phyloP scores from a whole-genome alignment of 2,329 filamentous ascomycete species.

The Claviceps lovelessii region DNA sequence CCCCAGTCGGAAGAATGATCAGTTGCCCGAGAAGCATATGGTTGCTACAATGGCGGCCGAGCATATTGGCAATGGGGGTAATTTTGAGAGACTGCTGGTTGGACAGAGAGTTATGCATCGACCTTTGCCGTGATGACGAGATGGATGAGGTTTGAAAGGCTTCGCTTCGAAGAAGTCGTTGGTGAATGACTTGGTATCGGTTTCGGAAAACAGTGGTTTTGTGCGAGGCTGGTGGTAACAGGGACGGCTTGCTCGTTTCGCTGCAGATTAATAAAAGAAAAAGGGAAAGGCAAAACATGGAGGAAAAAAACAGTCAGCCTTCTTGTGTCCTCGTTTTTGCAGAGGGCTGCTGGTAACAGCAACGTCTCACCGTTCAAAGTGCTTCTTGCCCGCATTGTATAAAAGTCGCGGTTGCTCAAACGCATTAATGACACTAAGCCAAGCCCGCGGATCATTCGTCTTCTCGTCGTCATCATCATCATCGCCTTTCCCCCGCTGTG shows the following conservation, averaged over 20 bases:
- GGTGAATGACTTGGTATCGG: conserved; percentile 81
- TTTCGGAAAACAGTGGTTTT: conserved; percentile 82
- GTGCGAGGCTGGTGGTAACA: conserved; percentile 63
- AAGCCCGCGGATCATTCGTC: conserved; percentile 57
- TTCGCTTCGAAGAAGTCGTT: conserved; percentile 82
- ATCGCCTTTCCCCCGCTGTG: conserved; percentile 22
- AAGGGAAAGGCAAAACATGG: background rate
- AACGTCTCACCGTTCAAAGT: conserved; percentile 59
- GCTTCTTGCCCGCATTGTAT: conserved; percentile 71
- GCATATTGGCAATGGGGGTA: conserved; percentile 64
- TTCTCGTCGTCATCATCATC: conserved; percentile 29
- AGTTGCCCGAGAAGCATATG: conserved; percentile 82
- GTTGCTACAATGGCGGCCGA: conserved; percentile 67
- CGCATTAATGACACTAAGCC: conserved; percentile 71
- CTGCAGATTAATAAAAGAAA: conserved; percentile 20
- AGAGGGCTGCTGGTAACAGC: background rate
- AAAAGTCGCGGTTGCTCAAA: conserved; percentile 70
- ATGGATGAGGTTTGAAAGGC: conserved; percentile 77
- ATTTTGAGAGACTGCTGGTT: conserved; percentile 65
- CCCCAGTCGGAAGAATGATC: conserved; percentile 65
- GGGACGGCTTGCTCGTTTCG: conserved; percentile 47
- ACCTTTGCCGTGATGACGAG: conserved; percentile 40
- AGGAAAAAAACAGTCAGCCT: background rate
- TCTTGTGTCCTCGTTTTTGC: background rate
- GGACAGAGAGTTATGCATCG: conserved; percentile 45